A percentile compares a stretch with the other conserved stretches of the same genome.
phyloP scores from a whole-genome alignment of 768 basidiomycete species.

The Agaricus subrufescens region DNA sequence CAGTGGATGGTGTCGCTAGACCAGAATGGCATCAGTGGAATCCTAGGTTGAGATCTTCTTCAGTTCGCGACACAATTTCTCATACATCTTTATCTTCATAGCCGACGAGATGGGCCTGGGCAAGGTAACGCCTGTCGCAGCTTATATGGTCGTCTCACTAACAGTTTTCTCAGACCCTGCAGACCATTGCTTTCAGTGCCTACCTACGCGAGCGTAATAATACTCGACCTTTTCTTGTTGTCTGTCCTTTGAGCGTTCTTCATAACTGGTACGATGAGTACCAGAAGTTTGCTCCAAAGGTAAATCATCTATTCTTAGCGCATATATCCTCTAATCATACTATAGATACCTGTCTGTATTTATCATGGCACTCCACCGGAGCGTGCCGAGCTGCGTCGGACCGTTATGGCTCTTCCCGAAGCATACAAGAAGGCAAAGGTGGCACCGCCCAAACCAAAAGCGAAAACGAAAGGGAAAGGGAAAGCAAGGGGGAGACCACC shows the following conservation, averaged over 20 bases:
- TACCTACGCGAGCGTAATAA: slow-evolving; percentile 75
- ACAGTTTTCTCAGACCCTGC: slow-evolving; percentile 62
- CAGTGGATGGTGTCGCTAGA: slow-evolving; percentile 93
- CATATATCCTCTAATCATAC: neutral
- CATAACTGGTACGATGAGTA: slow-evolving; percentile 92
- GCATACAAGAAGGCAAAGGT: slow-evolving; percentile 13
- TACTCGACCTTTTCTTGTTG: slow-evolving; percentile 75
- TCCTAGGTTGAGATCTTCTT: slow-evolving; percentile 48
- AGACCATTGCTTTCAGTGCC: slow-evolving; percentile 92
- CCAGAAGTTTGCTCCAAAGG: slow-evolving; percentile 75
- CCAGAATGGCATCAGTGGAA: slow-evolving; percentile 80
- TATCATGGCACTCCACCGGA: slow-evolving; percentile 86
- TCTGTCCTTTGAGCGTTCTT: slow-evolving; percentile 90
- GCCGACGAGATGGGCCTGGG: slow-evolving; percentile 97
- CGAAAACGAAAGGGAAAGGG: slow-evolving; percentile 12
- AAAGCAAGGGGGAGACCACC: slow-evolving; percentile 16
- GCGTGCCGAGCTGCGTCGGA: slow-evolving; percentile 72
- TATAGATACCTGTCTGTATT: slow-evolving; percentile 81
- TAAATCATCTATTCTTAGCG: slow-evolving; percentile 1
- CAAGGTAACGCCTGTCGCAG: slow-evolving; percentile 36
- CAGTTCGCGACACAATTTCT: neutral
- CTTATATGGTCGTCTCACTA: neutral
- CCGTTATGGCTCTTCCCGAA: slow-evolving; percentile 42
- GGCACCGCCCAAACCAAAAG: slow-evolving; percentile 12
- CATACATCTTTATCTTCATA: slow-evolving; percentile 14